phyloP scores from a whole-genome alignment of 768 basidiomycete genomes.

The Amanita molliuscula region DNA sequence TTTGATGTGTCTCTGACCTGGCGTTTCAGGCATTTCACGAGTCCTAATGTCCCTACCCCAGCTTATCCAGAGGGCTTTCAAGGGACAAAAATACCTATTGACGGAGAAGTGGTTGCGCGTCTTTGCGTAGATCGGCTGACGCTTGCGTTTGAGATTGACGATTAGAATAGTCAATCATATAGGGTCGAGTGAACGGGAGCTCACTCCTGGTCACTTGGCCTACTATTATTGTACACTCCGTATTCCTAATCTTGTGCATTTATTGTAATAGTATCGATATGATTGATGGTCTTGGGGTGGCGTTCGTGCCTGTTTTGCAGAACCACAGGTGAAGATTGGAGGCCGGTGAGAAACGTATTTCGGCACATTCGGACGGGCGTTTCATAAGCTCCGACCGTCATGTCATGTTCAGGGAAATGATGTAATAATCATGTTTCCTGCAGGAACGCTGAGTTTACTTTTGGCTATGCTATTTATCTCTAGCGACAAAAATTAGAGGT shows the following conservation, averaged over 20 bases:
- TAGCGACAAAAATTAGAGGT: too few species aligned
- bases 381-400: too few species aligned
- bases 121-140: slow-evolving; percentile 49
- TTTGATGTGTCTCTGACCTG: neutral
- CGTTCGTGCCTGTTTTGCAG: neutral
- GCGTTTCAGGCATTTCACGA: slow-evolving; percentile 52
- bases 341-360: too few species aligned
- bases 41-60: slow-evolving; percentile 57
- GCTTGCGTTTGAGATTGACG: slow-evolving; percentile 50
- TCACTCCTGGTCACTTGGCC: too few species aligned
- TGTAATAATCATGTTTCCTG: too few species aligned
- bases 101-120: slow-evolving; percentile 57
- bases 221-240: neutral
- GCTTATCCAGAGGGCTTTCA: slow-evolving; percentile 85
- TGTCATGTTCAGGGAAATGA: too few species aligned
- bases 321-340: neutral
- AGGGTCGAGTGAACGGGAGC: too few species aligned
- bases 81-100: slow-evolving; percentile 76
- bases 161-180: slow-evolving; percentile 19
- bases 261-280: neutral
- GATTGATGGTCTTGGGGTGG: neutral
- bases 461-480: too few species aligned
- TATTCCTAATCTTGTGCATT: neutral
- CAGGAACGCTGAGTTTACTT: too few species aligned
- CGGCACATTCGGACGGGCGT: too few species aligned